Conservation (phyloP, 2,329 filamentous ascomycete genomes). For the Cercospora sp. region DNA sequence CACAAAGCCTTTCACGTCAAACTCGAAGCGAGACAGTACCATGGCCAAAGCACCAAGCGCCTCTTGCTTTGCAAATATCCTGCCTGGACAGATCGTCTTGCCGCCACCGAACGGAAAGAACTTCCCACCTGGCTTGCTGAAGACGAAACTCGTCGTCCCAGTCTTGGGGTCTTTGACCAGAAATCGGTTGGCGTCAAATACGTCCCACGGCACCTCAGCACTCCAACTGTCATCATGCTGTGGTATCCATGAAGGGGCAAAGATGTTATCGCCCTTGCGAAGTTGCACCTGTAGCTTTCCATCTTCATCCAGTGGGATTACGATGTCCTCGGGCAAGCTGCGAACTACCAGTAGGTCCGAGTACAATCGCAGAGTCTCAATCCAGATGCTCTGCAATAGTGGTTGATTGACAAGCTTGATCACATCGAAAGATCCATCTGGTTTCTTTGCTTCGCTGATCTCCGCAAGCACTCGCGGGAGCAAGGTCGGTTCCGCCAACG, state of each 20-base stretch:
- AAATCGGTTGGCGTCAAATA: slow-evolving; percentile 37
- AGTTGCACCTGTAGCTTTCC: slow-evolving; percentile 28
- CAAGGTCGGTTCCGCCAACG: slow-evolving; percentile 27
- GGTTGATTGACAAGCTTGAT: slow-evolving; percentile 34
- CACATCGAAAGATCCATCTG: slow-evolving; percentile 34
- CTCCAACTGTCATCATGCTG: slow-evolving; percentile 36
- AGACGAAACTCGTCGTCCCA: slow-evolving; percentile 31
- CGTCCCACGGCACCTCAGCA: slow-evolving; percentile 17
- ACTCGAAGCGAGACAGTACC: slow-evolving; percentile 32
- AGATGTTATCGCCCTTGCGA: slow-evolving; percentile 33
- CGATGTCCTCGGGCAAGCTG: slow-evolving; percentile 32
- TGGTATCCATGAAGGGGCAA: slow-evolving; percentile 35
- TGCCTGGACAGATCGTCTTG: slow-evolving; percentile 32
- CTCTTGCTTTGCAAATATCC: slow-evolving; percentile 37
- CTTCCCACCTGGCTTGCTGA: slow-evolving; percentile 32
- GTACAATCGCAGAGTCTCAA: slow-evolving; percentile 39
- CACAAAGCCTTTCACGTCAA: slow-evolving; percentile 31
- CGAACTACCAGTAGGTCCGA: slow-evolving; percentile 37
- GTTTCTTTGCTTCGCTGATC: slow-evolving; percentile 25
- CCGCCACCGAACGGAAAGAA: slow-evolving; percentile 39
- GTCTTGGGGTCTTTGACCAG: slow-evolving; percentile 31
- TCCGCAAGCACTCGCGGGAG: slow-evolving; percentile 34
- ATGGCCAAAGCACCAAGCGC: slow-evolving; percentile 32
- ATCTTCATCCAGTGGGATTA: slow-evolving; percentile 33
- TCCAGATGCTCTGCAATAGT: slow-evolving; percentile 39